Evolutionary conservation across 805 yeast species (phyloP).

Genomic region (Ogataea dorogensis): DNA sequence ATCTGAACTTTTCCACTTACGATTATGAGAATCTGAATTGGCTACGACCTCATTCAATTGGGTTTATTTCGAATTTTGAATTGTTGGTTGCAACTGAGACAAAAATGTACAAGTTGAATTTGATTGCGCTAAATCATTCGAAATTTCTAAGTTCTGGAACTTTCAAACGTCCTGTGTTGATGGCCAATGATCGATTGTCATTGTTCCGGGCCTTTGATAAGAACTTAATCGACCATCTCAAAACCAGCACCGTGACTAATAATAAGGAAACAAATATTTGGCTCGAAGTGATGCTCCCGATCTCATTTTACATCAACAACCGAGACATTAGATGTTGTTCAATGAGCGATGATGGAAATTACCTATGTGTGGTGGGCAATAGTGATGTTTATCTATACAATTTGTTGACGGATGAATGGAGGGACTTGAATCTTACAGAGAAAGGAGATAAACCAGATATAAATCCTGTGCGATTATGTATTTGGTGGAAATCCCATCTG

Average conservation of each 20-base stretch:
- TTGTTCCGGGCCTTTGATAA: slow-evolving; percentile 49
- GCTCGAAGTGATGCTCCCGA: slow-evolving; percentile 46
- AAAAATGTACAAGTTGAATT: slow-evolving; percentile 30
- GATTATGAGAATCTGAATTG: slow-evolving; percentile 32
- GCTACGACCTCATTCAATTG: slow-evolving; percentile 17
- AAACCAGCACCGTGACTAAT: slow-evolving; percentile 24
- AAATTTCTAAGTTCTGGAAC: slow-evolving; percentile 23
- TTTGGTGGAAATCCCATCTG: slow-evolving; percentile 36
- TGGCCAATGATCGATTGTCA: slow-evolving; percentile 38
- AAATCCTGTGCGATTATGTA: slow-evolving; percentile 37
- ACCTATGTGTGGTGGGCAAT: slow-evolving; percentile 49
- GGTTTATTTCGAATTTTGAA: slow-evolving; percentile 32
- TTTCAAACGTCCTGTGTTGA: slow-evolving; percentile 41
- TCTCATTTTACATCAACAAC: slow-evolving; percentile 43
- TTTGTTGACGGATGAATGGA: slow-evolving; percentile 44
- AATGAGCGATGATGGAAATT: slow-evolving; percentile 47
- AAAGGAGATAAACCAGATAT: slow-evolving; percentile 26
- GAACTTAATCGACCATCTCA: slow-evolving; percentile 35
- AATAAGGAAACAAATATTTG: slow-evolving; percentile 43
- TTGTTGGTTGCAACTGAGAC: slow-evolving; percentile 32
- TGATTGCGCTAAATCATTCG: slow-evolving; percentile 27
- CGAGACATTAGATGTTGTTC: slow-evolving; percentile 41
- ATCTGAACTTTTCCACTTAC: slow-evolving; percentile 41
- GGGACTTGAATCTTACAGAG: slow-evolving; percentile 37
- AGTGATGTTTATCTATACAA: slow-evolving; percentile 45